Percentiles rank a stretch among this genome's conserved stretches.
Conservation (phyloP, 495 filamentous ascomycete species). For the Lasiosphaeria miniovina region DNA sequence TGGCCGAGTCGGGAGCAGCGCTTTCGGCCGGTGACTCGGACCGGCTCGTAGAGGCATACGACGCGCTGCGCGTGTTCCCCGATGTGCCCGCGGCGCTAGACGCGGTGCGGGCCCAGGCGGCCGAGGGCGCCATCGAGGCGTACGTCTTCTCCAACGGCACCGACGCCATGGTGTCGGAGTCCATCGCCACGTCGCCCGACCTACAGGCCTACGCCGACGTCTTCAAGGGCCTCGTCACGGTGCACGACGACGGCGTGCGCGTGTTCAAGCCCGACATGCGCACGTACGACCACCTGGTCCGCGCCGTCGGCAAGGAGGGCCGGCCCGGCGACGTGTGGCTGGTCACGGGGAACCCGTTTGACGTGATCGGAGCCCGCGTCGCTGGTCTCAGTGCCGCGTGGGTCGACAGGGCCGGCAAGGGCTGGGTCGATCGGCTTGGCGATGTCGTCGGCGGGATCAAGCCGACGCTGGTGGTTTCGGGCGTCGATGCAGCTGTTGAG, state of each 20-base stretch:
- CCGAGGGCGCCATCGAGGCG: constrained; percentile 38
- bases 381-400: constrained; percentile 63
- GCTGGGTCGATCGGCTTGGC: constrained; percentile 51
- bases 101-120: constrained; percentile 31
- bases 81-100: constrained; percentile 58
- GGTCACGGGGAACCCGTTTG: constrained; percentile 77
- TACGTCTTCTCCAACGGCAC: constrained; percentile 79
- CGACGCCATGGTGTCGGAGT: constrained; percentile 58
- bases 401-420: constrained; percentile 59
- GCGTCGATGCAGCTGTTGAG: constrained; percentile 49
- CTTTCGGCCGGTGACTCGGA: constrained; percentile 43
- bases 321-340: constrained; percentile 62
- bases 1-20: constrained; percentile 49
- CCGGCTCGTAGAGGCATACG: constrained; percentile 62
- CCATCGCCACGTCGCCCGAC: constrained; percentile 41
- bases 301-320: constrained; percentile 48
- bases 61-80: constrained; percentile 64
- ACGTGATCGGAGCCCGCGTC: constrained; percentile 58
- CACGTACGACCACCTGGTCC: constrained; percentile 59
- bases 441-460: constrained; percentile 38
- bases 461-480: constrained; percentile 45
- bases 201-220: constrained; percentile 31
- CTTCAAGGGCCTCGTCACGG: constrained; percentile 59
- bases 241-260: constrained; percentile 54
- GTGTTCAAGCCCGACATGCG: constrained; percentile 69